phyloP scores from a whole-genome alignment of 2,329 filamentous ascomycete species.

The Alternaria infectoria region DNA sequence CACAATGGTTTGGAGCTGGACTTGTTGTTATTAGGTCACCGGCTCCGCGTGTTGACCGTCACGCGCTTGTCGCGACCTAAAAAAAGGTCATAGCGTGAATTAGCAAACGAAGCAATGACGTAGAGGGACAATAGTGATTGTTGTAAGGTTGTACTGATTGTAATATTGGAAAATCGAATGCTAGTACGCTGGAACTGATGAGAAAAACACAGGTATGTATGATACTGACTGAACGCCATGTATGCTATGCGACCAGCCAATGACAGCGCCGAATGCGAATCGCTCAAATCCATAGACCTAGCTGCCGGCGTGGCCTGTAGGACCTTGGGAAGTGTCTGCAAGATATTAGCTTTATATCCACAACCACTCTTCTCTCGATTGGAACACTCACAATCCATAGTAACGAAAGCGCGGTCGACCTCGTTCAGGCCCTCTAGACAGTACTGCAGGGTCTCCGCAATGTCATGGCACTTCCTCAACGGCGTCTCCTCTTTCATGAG shows the following conservation, averaged over 20 bases:
- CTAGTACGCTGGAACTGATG: neutral
- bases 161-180: neutral
- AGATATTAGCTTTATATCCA: conserved; percentile 6
- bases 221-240: conserved; percentile 2
- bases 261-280: neutral
- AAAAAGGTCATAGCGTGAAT: neutral
- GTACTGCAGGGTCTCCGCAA: conserved; percentile 69
- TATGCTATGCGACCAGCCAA: neutral
- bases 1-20: too few relatives aligned
- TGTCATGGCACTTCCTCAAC: conserved; percentile 62
- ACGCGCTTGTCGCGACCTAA: neutral
- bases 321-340: conserved; percentile 32
- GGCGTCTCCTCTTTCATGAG: conserved; percentile 62
- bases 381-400: conserved; percentile 54
- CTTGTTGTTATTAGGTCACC: neutral
- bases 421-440: conserved; percentile 62
- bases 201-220: neutral
- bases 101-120: neutral
- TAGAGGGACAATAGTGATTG: neutral
- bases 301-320: conserved; percentile 27
- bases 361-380: neutral
- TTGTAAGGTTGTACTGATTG: neutral
- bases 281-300: neutral
- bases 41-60: neutral
- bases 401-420: conserved; percentile 61